Conservation (phyloP, 371 early-diverging fungal species). For the Thermomucor indicae-seudaticae region DNA sequence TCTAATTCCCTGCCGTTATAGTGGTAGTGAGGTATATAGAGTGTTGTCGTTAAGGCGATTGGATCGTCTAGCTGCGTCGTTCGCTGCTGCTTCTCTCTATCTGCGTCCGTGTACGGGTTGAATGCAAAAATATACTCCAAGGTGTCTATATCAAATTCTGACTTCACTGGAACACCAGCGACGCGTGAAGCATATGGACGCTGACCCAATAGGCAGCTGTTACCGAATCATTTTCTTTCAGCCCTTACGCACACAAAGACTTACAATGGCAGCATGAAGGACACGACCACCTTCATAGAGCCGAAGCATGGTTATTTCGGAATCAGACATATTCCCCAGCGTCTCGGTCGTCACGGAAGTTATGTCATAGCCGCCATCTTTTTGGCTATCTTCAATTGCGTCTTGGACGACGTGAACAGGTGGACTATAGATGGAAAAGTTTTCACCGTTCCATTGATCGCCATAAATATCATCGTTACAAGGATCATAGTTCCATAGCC, state of each 20-base stretch:
- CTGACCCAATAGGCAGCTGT: too few species aligned
- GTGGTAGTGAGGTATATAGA: background rate
- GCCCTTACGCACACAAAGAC: too few species aligned
- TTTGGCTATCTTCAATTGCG: background rate
- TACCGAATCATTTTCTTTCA: too few species aligned
- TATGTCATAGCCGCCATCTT: background rate
- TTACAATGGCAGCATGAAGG: background rate
- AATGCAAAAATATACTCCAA: background rate
- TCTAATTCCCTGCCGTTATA: background rate
- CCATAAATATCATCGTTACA: conserved; percentile 74
- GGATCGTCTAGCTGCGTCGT: background rate
- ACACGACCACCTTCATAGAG: background rate
- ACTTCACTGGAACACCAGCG: background rate
- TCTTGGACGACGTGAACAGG: too few species aligned
- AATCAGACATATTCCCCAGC: background rate
- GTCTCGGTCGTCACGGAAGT: background rate
- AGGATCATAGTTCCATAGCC: conserved; percentile 83
- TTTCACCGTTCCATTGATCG: conserved; percentile 90
- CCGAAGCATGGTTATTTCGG: background rate
- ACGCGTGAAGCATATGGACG: background rate
- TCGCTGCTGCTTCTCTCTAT: too few species aligned
- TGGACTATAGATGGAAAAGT: conserved; percentile 73
- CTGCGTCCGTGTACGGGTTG: background rate
- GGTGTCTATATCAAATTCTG: background rate
- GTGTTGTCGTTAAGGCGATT: background rate